phyloP scores from a whole-genome alignment of 305 asterid species.

The Ilex paraguariensis region DNA sequence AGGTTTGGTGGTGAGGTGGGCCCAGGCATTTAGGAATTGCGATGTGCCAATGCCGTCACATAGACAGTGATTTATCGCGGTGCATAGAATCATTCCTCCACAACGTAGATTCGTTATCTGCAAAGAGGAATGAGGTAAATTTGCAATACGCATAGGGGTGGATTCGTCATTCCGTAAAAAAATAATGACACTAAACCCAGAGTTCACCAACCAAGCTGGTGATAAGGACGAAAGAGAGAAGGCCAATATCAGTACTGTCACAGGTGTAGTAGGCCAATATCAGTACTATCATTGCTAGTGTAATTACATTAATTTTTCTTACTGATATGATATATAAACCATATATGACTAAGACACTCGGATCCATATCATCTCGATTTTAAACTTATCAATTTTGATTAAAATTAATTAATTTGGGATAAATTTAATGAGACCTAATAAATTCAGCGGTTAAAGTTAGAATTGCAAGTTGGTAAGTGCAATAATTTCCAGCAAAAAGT shows the following conservation, averaged over 20 bases:
- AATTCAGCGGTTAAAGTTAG: too few relatives aligned
- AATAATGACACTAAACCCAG: constrained; percentile 2
- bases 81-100: constrained; percentile 74
- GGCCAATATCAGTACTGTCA: constrained; percentile 2
- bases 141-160: neutral
- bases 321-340: too few relatives aligned
- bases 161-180: neutral
- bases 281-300: too few relatives aligned
- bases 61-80: constrained; percentile 65
- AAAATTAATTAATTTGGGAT: too few relatives aligned
- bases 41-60: constrained; percentile 93
- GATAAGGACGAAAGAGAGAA: constrained; percentile 21
- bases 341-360: too few relatives aligned
- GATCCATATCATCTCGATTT: too few relatives aligned
- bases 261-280: too few relatives aligned
- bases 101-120: constrained; percentile 73
- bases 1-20: constrained; percentile 45
- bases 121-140: neutral
- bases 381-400: too few relatives aligned
- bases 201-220: constrained; percentile 12
- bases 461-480: too few relatives aligned
- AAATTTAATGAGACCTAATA: too few relatives aligned
- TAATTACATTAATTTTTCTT: too few relatives aligned
- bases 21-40: constrained; percentile 81
- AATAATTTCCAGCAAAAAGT: too few relatives aligned